phyloP scores from a whole-genome alignment of 345 rosid genomes.

The Rhizophora apiculata region DNA sequence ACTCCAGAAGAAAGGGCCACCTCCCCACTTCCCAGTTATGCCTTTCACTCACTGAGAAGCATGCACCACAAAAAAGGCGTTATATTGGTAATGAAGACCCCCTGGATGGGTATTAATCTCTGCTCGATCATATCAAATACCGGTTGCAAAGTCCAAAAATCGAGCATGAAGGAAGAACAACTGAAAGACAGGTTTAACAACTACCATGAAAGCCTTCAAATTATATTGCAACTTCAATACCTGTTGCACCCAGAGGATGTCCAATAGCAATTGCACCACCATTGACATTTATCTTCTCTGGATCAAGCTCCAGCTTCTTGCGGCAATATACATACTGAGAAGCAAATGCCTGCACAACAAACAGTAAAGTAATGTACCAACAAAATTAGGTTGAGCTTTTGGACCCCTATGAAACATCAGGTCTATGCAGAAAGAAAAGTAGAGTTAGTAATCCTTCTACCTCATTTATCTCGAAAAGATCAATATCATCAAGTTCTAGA shows the following conservation, averaged over 20 bases:
- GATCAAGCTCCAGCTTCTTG: constrained; percentile 78
- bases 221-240: constrained; percentile 26
- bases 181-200: background rate
- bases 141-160: too few relatives aligned
- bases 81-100: too few relatives aligned
- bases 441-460: constrained; percentile 28
- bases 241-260: constrained; percentile 94
- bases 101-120: too few relatives aligned
- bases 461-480: constrained; percentile 98
- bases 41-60: too few relatives aligned
- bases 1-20: too few relatives aligned
- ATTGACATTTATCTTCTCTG: constrained; percentile 87
- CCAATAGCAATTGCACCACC: constrained; percentile 97
- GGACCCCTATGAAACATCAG: background rate
- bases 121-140: too few relatives aligned
- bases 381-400: background rate
- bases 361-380: background rate
- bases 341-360: constrained; percentile 71
- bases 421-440: background rate
- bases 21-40: too few relatives aligned
- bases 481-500: constrained; percentile 82
- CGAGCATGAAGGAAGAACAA: too few relatives aligned
- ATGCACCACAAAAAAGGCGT: too few relatives aligned
- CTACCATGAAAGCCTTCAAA: background rate
- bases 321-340: constrained; percentile 92